These are phyloP conservation scores for Ottelia alismoides DNA, from an alignment of 106 monocot genomes.

Conservation along the genomic window DNA sequence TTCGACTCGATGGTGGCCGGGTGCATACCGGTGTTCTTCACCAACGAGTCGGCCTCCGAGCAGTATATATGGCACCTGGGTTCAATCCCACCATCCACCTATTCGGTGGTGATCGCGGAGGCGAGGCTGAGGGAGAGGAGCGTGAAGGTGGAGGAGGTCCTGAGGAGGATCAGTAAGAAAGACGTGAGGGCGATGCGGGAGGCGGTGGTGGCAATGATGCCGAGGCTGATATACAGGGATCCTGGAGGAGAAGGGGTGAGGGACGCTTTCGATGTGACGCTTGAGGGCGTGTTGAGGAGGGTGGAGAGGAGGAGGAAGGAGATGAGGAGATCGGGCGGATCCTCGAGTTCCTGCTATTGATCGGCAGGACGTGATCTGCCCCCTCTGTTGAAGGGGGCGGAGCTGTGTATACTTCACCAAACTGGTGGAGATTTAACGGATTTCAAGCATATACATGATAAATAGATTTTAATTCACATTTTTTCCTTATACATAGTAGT, in stretches of 20 bases:
- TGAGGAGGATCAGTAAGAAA: conserved; percentile 18
- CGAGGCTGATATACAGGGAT: conserved; percentile 34
- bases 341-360: too few relatives aligned
- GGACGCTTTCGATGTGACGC: conserved; percentile 61
- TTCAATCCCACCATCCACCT: conserved; percentile 21
- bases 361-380: too few relatives aligned
- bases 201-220: conserved; percentile 35
- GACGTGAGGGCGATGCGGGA: conserved; percentile 40
- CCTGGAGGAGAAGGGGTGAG: conserved; percentile 19
- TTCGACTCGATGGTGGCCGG: conserved; percentile 61
- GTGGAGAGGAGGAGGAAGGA: conserved; percentile 13
- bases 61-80: conserved; percentile 53
- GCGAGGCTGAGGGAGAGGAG: conserved; percentile 37
- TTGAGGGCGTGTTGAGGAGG: conserved; percentile 44
- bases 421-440: too few relatives aligned
- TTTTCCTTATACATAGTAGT: too few relatives aligned
- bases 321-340: too few relatives aligned
- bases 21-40: conserved; percentile 73
- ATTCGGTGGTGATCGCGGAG: conserved; percentile 55
- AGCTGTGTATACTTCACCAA: too few relatives aligned
- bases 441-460: too few relatives aligned
- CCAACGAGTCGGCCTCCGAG: conserved; percentile 39
- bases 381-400: too few relatives aligned
- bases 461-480: too few relatives aligned
- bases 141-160: conserved; percentile 29